Evolutionary conservation across 1,139 yeast species (phyloP).

Genomic region (Scheffersomyces segobiensis): DNA sequence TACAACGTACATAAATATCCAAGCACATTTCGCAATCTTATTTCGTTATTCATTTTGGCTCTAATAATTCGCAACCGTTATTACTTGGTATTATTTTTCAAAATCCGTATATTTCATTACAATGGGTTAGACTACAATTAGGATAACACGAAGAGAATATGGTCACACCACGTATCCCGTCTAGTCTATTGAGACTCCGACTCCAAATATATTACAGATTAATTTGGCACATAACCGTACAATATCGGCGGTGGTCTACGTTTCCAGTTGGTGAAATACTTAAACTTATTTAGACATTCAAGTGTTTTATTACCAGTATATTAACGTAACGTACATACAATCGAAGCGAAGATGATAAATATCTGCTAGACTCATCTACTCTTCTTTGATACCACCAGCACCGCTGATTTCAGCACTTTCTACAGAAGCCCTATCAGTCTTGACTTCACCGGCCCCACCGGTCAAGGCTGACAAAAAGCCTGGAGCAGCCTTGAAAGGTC

Average conservation of each 20-base stretch:
- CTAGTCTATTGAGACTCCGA: no score
- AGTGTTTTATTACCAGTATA: background rate
- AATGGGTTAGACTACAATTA: no score
- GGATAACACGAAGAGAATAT: no score
- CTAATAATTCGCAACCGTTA: no score
- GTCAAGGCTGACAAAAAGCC: conserved; percentile 73
- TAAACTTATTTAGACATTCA: background rate
- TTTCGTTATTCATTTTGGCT: no score
- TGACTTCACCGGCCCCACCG: conserved; percentile 53
- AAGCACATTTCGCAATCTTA: no score
- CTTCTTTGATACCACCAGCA: conserved; percentile 88
- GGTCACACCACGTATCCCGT: no score
- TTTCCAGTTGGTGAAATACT: background rate
- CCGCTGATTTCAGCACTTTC: conserved; percentile 86
- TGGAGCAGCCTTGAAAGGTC: conserved; percentile 93
- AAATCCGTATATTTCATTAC: no score
- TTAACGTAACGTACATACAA: background rate
- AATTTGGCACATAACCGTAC: no score
- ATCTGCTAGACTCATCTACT: conserved; percentile 38
- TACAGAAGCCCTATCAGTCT: conserved; percentile 84
- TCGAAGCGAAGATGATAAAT: background rate
- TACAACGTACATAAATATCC: no score
- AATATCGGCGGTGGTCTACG: background rate
- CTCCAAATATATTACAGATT: no score
- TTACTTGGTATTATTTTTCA: no score